A percentile compares a stretch with the other conserved stretches of the same genome.
phyloP scores from a whole-genome alignment of 2,329 filamentous ascomycete species.

The Xylariales sp. region DNA sequence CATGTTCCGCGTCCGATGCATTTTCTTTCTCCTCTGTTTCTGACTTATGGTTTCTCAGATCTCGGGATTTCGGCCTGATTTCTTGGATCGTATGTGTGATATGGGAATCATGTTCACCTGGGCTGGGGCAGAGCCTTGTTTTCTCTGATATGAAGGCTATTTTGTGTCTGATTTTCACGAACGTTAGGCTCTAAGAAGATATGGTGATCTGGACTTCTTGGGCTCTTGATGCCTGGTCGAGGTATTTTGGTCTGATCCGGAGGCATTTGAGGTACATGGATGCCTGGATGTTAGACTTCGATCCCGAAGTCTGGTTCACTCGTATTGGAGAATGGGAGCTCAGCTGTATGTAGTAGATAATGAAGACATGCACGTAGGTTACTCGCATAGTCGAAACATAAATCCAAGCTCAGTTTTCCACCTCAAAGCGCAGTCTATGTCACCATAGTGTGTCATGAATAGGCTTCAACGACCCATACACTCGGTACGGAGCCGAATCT shows the following conservation, averaged over 20 bases:
- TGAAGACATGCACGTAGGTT: no score
- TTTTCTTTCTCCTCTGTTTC: background rate
- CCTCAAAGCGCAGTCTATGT: conserved; percentile 1
- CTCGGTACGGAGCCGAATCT: background rate
- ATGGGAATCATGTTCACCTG: no score
- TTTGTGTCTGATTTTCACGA: no score
- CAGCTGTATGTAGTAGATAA: no score
- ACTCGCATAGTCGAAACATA: conserved; percentile 1
- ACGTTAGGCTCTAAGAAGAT: no score
- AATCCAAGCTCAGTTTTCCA: background rate
- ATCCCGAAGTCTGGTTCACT: background rate
- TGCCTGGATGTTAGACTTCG: background rate
- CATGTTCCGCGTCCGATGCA: no score
- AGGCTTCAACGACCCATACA: background rate
- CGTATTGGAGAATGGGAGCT: no score
- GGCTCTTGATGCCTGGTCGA: background rate
- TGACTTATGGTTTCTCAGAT: background rate
- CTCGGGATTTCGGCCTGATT: no score
- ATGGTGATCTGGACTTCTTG: background rate
- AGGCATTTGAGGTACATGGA: background rate
- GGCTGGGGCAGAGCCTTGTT: no score
- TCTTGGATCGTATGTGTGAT: no score
- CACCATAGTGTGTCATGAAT: conserved; percentile 1
- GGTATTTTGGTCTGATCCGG: background rate
- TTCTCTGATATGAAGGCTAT: no score